These are phyloP conservation scores for Talaromyces nanjingensis DNA, from an alignment of 495 filamentous ascomycete genomes.

Conservation along the genomic window DNA sequence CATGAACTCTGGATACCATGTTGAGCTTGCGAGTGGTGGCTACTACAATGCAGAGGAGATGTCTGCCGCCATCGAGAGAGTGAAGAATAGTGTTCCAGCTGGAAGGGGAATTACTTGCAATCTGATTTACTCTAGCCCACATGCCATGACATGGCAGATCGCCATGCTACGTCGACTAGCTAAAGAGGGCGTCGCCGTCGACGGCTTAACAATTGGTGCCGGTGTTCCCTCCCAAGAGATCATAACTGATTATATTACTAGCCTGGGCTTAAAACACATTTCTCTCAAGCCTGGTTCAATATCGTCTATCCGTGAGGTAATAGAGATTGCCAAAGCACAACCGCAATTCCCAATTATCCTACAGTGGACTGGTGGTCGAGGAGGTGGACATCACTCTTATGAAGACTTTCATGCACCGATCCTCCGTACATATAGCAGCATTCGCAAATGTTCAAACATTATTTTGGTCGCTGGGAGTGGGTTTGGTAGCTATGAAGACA, in stretches of 20 bases:
- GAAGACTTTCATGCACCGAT: slow-evolving; percentile 46
- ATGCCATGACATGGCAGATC: slow-evolving; percentile 31
- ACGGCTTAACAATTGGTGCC: slow-evolving; percentile 39
- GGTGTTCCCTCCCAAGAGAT: slow-evolving; percentile 43
- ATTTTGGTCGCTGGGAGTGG: slow-evolving; percentile 44
- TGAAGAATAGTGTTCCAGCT: slow-evolving; percentile 16
- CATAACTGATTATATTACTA: slow-evolving; percentile 36
- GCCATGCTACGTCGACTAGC: slow-evolving; percentile 18
- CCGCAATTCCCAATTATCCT: slow-evolving; percentile 39
- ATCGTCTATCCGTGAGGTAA: slow-evolving; percentile 35
- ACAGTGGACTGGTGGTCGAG: slow-evolving; percentile 46
- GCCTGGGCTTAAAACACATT: slow-evolving; percentile 40
- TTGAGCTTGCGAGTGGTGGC: slow-evolving; percentile 31
- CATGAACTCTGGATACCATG: slow-evolving; percentile 34
- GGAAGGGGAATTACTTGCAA: slow-evolving; percentile 31
- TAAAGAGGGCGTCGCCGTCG: slow-evolving; percentile 19
- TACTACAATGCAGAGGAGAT: slow-evolving; percentile 20
- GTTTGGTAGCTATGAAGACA: slow-evolving; percentile 38
- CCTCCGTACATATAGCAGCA: slow-evolving; percentile 32
- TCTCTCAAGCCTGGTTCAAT: slow-evolving; percentile 42
- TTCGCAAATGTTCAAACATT: slow-evolving; percentile 38
- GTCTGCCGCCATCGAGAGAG: slow-evolving; percentile 19
- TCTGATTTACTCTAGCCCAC: slow-evolving; percentile 31
- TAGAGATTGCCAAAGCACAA: slow-evolving; percentile 37
- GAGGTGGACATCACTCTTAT: slow-evolving; percentile 45